A percentile compares a stretch with the other conserved stretches of the same genome.
phyloP scores from a whole-genome alignment of 176 grass and related monocot genomes.

The Paspalum vaginatum region DNA sequence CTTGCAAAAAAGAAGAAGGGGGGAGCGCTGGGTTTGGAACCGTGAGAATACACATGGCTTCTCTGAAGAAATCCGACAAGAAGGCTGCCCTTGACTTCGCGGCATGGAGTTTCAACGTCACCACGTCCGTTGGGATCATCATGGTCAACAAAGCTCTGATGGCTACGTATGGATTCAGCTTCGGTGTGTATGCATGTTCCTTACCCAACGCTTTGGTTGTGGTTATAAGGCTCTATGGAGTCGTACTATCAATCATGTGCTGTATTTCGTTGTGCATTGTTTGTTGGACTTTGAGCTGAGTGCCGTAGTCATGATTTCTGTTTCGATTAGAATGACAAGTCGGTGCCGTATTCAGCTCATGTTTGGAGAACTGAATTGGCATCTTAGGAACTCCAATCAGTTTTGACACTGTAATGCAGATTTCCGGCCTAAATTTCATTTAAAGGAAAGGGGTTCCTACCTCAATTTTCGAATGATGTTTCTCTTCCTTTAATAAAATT shows the following conservation, averaged over 20 bases:
- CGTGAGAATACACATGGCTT: slow-evolving; percentile 48
- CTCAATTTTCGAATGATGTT: background rate
- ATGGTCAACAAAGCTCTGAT: slow-evolving; percentile 93
- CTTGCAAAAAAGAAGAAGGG: too few species aligned
- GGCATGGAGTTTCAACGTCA: slow-evolving; percentile 84
- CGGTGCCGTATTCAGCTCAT: background rate
- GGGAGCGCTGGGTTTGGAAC: background rate
- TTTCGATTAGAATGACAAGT: too few species aligned
- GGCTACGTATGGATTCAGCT: slow-evolving; percentile 77
- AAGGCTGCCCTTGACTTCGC: slow-evolving; percentile 68
- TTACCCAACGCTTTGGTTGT: slow-evolving; percentile 1
- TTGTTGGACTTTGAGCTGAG: background rate
- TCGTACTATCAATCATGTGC: background rate
- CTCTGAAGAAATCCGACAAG: slow-evolving; percentile 72
- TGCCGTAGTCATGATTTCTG: background rate
- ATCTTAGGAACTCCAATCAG: background rate
- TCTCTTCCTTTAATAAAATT: background rate
- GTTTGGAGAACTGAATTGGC: background rate
- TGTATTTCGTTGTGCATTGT: background rate
- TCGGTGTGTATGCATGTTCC: slow-evolving; percentile 49
- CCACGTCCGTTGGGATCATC: slow-evolving; percentile 85
- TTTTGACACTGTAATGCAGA: background rate
- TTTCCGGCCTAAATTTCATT: background rate
- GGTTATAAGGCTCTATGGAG: background rate
- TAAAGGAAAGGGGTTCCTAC: background rate